These are phyloP conservation scores for Borovskyia barvae DNA, from an alignment of 208 protist genomes.

Conservation along the genomic window DNA sequence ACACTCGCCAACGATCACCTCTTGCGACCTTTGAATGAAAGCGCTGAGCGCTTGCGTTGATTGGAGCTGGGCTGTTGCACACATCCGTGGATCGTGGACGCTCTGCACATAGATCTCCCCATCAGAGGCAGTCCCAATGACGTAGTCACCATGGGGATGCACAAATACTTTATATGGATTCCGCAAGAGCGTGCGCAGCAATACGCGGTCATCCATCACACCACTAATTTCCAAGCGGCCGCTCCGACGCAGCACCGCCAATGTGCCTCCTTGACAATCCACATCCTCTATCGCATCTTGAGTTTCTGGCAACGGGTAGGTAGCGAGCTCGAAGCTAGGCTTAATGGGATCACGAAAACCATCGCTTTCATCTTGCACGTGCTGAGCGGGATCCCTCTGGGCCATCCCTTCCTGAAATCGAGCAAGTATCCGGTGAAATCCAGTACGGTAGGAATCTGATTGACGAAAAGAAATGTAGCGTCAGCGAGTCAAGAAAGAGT, in stretches of 20 bases:
- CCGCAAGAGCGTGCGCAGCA: constrained; percentile 30
- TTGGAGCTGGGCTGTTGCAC: constrained; percentile 32
- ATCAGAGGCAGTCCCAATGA: constrained; percentile 49
- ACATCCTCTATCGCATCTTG: constrained; percentile 19
- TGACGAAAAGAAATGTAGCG: too few relatives aligned
- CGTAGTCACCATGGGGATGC: constrained; percentile 48
- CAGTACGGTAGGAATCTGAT: too few relatives aligned
- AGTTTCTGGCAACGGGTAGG: constrained; percentile 6
- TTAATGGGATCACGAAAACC: constrained; percentile 18
- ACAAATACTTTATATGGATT: constrained; percentile 79
- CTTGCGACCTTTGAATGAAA: constrained; percentile 9
- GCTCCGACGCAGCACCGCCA: constrained; percentile 43
- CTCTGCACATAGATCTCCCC: constrained; percentile 62
- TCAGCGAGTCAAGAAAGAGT: too few relatives aligned
- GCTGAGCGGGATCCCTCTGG: too few relatives aligned
- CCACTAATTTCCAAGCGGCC: constrained; percentile 56
- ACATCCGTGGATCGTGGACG: constrained; percentile 20
- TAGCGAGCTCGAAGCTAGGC: constrained; percentile 14
- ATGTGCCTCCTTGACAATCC: constrained; percentile 64
- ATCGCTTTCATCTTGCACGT: neutral
- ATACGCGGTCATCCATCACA: constrained; percentile 27
- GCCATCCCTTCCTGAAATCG: too few relatives aligned
- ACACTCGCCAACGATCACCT: constrained; percentile 43
- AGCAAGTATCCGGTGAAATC: too few relatives aligned
- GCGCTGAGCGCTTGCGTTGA: neutral